These are phyloP conservation scores for Camillea tinctor DNA, from an alignment of 2,329 filamentous ascomycete species.

Conservation along the genomic window DNA sequence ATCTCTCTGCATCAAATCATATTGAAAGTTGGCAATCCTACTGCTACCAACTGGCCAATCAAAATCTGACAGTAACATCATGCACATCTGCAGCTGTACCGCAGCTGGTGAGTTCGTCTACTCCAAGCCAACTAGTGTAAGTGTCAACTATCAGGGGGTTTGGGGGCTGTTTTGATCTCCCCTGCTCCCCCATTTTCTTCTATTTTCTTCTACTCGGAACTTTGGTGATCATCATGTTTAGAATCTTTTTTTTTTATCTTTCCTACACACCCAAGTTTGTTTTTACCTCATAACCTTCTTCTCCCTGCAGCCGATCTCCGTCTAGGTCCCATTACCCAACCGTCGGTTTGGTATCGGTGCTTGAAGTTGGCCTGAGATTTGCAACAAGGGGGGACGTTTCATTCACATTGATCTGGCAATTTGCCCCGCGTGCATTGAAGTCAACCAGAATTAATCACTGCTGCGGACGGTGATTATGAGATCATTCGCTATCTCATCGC, in stretches of 20 bases:
- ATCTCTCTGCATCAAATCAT: background rate
- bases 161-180: background rate
- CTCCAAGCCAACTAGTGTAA: background rate
- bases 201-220: conserved; percentile 6
- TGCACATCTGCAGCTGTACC: background rate
- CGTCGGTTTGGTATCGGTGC: background rate
- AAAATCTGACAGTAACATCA: conserved; percentile 1
- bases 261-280: background rate
- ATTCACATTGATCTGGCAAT: conserved; percentile 6
- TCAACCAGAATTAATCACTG: background rate
- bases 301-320: conserved; percentile 11
- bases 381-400: conserved; percentile 6
- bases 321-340: conserved; percentile 4
- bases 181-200: conserved; percentile 12
- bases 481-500: background rate
- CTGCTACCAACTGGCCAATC: conserved; percentile 7
- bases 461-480: background rate
- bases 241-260: too few relatives aligned
- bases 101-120: background rate
- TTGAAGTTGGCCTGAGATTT: background rate
- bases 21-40: background rate
- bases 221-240: background rate
- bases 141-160: background rate
- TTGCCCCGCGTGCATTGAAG: background rate
- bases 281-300: background rate